Percentiles rank a stretch among this genome's conserved stretches.
phyloP scores from a whole-genome alignment of 192 early-diverging fungal genomes.

The Linnemannia schmuckeri region DNA sequence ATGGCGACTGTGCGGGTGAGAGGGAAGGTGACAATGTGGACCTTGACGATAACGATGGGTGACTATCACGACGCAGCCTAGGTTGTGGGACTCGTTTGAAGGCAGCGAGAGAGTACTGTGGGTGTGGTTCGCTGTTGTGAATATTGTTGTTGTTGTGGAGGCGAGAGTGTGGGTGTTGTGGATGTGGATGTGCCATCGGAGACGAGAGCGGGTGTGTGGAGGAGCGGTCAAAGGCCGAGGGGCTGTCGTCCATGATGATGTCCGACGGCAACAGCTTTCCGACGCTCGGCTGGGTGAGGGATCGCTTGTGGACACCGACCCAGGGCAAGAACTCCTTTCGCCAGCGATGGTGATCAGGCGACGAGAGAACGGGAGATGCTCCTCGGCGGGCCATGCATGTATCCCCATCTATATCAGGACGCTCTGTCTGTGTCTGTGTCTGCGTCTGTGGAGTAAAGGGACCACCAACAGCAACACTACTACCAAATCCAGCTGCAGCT shows the following conservation, averaged over 20 bases:
- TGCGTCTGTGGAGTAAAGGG: neutral
- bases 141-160: neutral
- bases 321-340: neutral
- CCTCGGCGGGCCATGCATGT: neutral
- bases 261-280: slow-evolving; percentile 10
- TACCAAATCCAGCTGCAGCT: neutral
- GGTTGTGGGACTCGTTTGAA: neutral
- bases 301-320: slow-evolving; percentile 17
- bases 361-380: neutral
- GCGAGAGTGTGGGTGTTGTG: slow-evolving; percentile 3
- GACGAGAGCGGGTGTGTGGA: neutral
- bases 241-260: slow-evolving; percentile 17
- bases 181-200: slow-evolving; percentile 18
- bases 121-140: neutral
- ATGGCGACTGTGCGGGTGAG: slow-evolving; percentile 37
- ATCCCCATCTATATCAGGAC: slow-evolving; percentile 1
- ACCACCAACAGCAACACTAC: neutral
- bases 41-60: slow-evolving; percentile 26
- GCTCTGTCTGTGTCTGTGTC: neutral
- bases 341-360: slow-evolving; percentile 9
- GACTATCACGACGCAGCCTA: slow-evolving; percentile 26
- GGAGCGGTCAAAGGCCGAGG: slow-evolving; percentile 7
- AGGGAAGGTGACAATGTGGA: slow-evolving; percentile 38
- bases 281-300: neutral
- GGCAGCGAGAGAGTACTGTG: neutral